phyloP scores from a whole-genome alignment of 306 rosid genomes.

The Quercus suber region DNA sequence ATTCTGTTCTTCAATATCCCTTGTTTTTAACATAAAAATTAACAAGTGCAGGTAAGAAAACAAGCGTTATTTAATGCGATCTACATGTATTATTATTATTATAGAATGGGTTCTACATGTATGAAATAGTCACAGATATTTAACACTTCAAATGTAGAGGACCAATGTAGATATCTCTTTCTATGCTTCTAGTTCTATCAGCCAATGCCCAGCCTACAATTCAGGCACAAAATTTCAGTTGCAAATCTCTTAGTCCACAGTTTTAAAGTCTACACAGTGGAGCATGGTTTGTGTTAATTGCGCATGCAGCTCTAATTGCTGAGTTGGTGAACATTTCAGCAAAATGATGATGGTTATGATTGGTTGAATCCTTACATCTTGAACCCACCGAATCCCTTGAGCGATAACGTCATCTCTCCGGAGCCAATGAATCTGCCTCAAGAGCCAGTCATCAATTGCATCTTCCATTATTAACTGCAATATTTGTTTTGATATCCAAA shows the following conservation, averaged over 20 bases:
- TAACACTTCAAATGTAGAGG: neutral
- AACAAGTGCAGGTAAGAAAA: no score
- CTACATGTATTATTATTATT: no score
- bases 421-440: constrained; percentile 82
- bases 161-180: neutral
- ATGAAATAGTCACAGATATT: neutral
- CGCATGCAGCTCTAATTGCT: constrained; percentile 9
- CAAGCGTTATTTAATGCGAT: no score
- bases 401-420: constrained; percentile 75
- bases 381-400: constrained; percentile 48
- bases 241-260: neutral
- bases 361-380: neutral
- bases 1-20: neutral
- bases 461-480: constrained; percentile 91
- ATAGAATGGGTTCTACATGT: neutral
- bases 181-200: neutral
- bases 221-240: neutral
- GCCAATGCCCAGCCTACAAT: neutral
- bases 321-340: constrained; percentile 17
- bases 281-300: neutral
- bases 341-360: constrained; percentile 13
- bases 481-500: constrained; percentile 98
- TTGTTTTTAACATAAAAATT: neutral
- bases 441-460: constrained; percentile 94
- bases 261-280: neutral